Evolutionary conservation across 306 rosid species (phyloP).

Genomic region (Lathyrus sativus): DNA sequence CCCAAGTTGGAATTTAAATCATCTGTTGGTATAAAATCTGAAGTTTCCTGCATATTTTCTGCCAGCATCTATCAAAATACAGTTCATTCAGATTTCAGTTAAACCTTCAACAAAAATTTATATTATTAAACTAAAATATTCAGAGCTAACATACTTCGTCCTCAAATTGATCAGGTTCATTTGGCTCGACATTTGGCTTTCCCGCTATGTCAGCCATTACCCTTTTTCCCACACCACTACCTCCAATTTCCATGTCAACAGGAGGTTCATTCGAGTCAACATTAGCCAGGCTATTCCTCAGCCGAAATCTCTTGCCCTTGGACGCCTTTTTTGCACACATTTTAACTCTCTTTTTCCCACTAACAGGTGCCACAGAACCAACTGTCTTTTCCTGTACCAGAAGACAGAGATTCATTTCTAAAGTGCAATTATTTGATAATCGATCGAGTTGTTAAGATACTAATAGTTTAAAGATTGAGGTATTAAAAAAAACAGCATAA

Average conservation of each 20-base stretch:
- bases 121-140: not conserved
- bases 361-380: constrained; percentile 33
- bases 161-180: constrained; percentile 34
- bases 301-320: constrained; percentile 33
- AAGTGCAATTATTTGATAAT: constrained; percentile 2
- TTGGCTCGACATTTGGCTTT: constrained; percentile 37
- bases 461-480: not conserved
- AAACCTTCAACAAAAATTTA: constrained; percentile 31
- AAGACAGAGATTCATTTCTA: constrained; percentile 8
- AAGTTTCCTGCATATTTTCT: constrained; percentile 47
- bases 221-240: constrained; percentile 30
- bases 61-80: constrained; percentile 46
- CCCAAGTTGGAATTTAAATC: constrained; percentile 33
- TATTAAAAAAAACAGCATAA: constrained; percentile 21
- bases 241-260: constrained; percentile 41
- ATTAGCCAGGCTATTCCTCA: not conserved
- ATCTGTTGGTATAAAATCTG: constrained; percentile 38
- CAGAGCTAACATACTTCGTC: constrained; percentile 42
- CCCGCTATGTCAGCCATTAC: constrained; percentile 39
- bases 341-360: constrained; percentile 45
- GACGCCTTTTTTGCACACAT: not conserved
- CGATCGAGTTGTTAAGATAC: constrained; percentile 27
- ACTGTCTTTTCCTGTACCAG: constrained; percentile 35
- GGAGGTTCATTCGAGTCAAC: constrained; percentile 41
- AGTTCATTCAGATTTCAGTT: constrained; percentile 29